Evolutionary conservation across 306 rosid species (phyloP).

Genomic region (Potentilla sterilis): DNA sequence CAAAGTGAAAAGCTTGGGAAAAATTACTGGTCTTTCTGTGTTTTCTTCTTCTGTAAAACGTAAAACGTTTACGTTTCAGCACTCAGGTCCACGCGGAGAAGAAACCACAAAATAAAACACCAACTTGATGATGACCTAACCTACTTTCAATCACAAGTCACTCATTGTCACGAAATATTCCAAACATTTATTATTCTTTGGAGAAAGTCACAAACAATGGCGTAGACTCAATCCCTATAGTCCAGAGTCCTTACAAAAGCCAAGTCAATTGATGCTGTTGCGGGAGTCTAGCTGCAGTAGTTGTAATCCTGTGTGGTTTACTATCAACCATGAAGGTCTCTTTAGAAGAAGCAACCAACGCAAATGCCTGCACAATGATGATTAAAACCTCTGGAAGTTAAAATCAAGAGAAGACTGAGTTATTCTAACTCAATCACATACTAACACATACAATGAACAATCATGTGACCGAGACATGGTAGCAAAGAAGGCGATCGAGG

Average conservation of each 20-base stretch:
- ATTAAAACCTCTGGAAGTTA: neutral
- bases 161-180: neutral
- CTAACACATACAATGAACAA: too few relatives aligned
- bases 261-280: neutral
- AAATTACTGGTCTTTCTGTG: neutral
- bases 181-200: neutral
- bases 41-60: neutral
- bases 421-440: too few relatives aligned
- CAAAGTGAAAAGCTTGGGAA: neutral
- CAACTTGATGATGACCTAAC: neutral
- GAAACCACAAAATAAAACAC: neutral
- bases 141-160: neutral
- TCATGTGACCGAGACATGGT: too few relatives aligned
- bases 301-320: neutral
- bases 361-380: too few relatives aligned
- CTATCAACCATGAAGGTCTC: neutral
- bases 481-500: too few relatives aligned
- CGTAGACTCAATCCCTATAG: neutral
- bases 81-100: neutral
- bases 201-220: neutral
- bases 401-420: neutral
- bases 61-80: neutral
- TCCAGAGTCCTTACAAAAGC: neutral
- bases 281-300: neutral
- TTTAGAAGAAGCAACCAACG: neutral